Evolutionary conservation across 1,139 yeast species (phyloP).

Genomic region (Sugiyamaella xylanicola): DNA sequence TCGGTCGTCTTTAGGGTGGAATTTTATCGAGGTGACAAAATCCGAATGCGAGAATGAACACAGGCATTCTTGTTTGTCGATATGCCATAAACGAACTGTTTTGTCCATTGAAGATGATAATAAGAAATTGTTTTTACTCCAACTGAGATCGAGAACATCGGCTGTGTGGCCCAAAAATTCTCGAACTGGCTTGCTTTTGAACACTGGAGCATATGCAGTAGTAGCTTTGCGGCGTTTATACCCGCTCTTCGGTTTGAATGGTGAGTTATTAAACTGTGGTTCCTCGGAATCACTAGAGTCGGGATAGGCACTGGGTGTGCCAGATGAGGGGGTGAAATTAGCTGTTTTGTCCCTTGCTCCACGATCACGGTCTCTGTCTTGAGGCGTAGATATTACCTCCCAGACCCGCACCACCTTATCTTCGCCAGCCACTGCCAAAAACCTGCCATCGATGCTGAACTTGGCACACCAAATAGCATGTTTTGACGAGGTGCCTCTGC

Average conservation of each 20-base stretch:
- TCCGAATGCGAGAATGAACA: slow-evolving; percentile 73
- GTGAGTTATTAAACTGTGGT: slow-evolving; percentile 14
- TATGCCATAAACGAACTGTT: slow-evolving; percentile 84
- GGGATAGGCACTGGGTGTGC: neutral
- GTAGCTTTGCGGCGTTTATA: neutral
- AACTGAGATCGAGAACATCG: slow-evolving; percentile 72
- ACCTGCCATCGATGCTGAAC: slow-evolving; percentile 79
- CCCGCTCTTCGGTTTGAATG: slow-evolving; percentile 22
- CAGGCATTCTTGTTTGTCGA: slow-evolving; percentile 63
- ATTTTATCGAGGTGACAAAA: slow-evolving; percentile 78
- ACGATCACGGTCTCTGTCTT: slow-evolving; percentile 28
- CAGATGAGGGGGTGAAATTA: neutral
- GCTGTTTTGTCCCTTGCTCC: neutral
- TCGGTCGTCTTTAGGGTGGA: slow-evolving; percentile 86
- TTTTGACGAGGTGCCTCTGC: slow-evolving; percentile 23
- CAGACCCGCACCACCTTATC: slow-evolving; percentile 69
- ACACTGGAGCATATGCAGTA: slow-evolving; percentile 69
- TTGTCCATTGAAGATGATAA: slow-evolving; percentile 84
- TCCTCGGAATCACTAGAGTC: slow-evolving; percentile 26
- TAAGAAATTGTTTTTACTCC: slow-evolving; percentile 87
- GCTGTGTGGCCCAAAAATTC: slow-evolving; percentile 68
- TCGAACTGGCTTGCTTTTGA: slow-evolving; percentile 66
- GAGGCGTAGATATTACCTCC: slow-evolving; percentile 62
- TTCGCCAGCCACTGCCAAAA: slow-evolving; percentile 80
- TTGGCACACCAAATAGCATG: slow-evolving; percentile 70